These are phyloP conservation scores for Corynespora cassiicola DNA, from an alignment of 2,329 filamentous ascomycete species.

Conservation along the genomic window DNA sequence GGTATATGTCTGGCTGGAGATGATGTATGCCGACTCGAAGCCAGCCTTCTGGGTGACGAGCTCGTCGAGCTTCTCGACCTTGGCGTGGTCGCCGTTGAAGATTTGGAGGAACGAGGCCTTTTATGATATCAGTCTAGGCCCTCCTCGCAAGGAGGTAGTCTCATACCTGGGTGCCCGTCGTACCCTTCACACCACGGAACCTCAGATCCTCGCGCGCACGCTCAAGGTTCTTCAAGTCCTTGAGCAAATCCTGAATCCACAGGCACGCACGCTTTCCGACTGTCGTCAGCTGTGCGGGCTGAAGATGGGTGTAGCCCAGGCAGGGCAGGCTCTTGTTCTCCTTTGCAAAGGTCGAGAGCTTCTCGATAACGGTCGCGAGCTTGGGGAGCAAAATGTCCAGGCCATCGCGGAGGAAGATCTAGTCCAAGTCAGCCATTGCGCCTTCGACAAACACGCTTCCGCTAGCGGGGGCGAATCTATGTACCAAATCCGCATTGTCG, in stretches of 20 bases:
- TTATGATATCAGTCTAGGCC: conserved; percentile 1
- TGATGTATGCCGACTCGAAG: conserved; percentile 65
- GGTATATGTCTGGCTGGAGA: conserved; percentile 77
- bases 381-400: conserved; percentile 79
- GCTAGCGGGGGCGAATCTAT: background rate
- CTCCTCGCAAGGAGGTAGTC: background rate
- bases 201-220: conserved; percentile 70
- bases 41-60: conserved; percentile 71
- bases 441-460: too few relatives aligned
- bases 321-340: conserved; percentile 76
- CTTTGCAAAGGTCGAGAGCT: conserved; percentile 74
- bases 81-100: conserved; percentile 65
- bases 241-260: conserved; percentile 77
- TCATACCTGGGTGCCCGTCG: conserved; percentile 48
- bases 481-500: conserved; percentile 73
- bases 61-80: conserved; percentile 68
- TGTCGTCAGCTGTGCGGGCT: conserved; percentile 69
- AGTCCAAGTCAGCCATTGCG: conserved; percentile 4
- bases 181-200: conserved; percentile 70
- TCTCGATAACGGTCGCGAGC: conserved; percentile 78
- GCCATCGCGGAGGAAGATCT: conserved; percentile 75
- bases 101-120: conserved; percentile 77
- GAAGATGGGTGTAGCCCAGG: conserved; percentile 78
- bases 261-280: conserved; percentile 73
- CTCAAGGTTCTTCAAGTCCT: conserved; percentile 79